phyloP scores from a whole-genome alignment of 2,329 filamentous ascomycete species.

The Aspergillus sp. region DNA sequence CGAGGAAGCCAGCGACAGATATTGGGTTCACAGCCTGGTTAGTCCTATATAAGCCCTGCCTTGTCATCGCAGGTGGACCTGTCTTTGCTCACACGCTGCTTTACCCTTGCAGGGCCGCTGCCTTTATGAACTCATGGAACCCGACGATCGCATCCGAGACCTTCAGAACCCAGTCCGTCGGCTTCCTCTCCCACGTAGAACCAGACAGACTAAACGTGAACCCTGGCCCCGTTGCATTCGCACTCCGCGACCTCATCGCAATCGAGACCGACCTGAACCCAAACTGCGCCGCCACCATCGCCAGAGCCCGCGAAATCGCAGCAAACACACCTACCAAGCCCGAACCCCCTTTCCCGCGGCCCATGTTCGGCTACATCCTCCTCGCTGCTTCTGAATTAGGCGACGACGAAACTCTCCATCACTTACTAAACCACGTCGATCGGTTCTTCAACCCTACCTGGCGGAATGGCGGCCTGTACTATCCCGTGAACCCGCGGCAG shows the following conservation, averaged over 20 bases:
- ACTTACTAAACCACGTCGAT: constrained; percentile 3
- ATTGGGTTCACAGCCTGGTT: constrained; percentile 36
- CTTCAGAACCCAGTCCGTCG: background rate
- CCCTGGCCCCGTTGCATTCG: background rate
- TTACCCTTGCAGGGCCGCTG: background rate
- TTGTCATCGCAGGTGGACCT: background rate
- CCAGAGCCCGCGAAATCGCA: background rate
- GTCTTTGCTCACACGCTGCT: too few species aligned
- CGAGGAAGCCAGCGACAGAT: constrained; percentile 22
- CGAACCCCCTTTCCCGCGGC: background rate
- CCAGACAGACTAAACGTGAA: background rate
- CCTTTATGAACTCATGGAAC: constrained; percentile 15
- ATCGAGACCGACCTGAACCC: background rate
- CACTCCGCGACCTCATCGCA: background rate
- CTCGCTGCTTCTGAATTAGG: constrained; percentile 7
- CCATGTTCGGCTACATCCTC: constrained; percentile 9
- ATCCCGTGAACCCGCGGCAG: background rate
- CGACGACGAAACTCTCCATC: background rate
- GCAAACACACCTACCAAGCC: background rate
- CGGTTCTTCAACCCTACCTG: constrained; percentile 5
- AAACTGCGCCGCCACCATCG: background rate
- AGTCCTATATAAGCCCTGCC: background rate
- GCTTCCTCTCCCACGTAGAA: constrained; percentile 1
- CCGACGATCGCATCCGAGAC: background rate
- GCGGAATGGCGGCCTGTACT: constrained; percentile 8